These are phyloP conservation scores for Antrodiella citrinella DNA, from an alignment of 768 basidiomycete species.

Conservation along the genomic window DNA sequence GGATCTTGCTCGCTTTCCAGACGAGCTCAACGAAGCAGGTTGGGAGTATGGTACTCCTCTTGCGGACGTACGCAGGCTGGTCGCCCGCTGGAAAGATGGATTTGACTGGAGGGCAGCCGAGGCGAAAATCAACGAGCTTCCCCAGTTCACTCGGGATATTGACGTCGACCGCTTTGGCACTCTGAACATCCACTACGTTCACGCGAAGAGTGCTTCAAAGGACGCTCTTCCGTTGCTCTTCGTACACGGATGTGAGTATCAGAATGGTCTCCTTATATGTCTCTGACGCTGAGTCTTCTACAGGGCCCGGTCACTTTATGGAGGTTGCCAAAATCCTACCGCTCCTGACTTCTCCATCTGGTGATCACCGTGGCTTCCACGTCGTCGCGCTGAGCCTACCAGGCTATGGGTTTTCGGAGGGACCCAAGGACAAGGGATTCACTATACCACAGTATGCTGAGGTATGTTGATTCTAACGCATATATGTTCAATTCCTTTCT, in stretches of 20 bases:
- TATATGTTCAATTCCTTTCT: neutral
- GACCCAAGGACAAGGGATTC: constrained; percentile 46
- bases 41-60: constrained; percentile 33
- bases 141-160: constrained; percentile 48
- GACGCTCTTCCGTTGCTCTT: constrained; percentile 53
- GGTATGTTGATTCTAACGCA: constrained; percentile 20
- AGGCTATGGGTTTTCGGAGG: constrained; percentile 56
- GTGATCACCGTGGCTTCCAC: constrained; percentile 49
- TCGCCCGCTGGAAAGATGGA: constrained; percentile 40
- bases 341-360: constrained; percentile 31
- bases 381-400: constrained; percentile 54
- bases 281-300: neutral
- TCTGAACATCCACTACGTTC: constrained; percentile 52
- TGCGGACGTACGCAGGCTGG: constrained; percentile 38
- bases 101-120: constrained; percentile 54
- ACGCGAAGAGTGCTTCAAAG: constrained; percentile 35
- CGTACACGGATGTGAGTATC: constrained; percentile 46
- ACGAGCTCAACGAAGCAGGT: constrained; percentile 26
- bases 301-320: constrained; percentile 57
- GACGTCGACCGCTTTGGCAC: constrained; percentile 37
- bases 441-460: constrained; percentile 44
- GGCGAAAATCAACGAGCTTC: constrained; percentile 40
- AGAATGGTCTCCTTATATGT: neutral
- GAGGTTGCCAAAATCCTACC: constrained; percentile 54
- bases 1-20: constrained; percentile 39